Conservation (phyloP, 2,329 filamentous ascomycete genomes). For the Phyllosticta capitalensis region DNA sequence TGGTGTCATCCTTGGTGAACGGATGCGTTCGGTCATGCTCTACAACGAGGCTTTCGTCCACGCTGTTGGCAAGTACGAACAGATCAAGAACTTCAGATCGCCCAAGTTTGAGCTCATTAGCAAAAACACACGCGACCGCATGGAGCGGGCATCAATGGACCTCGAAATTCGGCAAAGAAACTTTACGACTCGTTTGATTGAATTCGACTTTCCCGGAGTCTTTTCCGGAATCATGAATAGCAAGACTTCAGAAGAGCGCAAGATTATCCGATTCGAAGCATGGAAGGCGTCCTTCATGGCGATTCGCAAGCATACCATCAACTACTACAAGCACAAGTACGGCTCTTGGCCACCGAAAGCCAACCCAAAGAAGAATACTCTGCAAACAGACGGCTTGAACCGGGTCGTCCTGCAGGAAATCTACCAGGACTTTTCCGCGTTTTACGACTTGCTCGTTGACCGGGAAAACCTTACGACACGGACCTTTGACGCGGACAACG, state of each 20-base stretch:
- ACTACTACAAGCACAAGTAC: slow-evolving; percentile 58
- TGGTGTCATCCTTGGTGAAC: slow-evolving; percentile 78
- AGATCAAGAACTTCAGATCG: slow-evolving; percentile 59
- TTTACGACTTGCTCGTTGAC: slow-evolving; percentile 86
- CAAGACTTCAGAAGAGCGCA: slow-evolving; percentile 66
- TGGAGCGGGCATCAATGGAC: slow-evolving; percentile 75
- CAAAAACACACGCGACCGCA: slow-evolving; percentile 60
- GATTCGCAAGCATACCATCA: slow-evolving; percentile 64
- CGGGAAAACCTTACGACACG: slow-evolving; percentile 68
- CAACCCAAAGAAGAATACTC: slow-evolving; percentile 81
- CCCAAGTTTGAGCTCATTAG: slow-evolving; percentile 64
- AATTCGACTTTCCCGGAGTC: slow-evolving; percentile 84
- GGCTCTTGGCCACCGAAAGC: slow-evolving; percentile 87
- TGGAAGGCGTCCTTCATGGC: slow-evolving; percentile 70
- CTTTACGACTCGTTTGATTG: slow-evolving; percentile 63
- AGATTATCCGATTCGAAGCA: slow-evolving; percentile 68
- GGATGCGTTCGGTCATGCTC: slow-evolving; percentile 68
- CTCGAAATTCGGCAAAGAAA: slow-evolving; percentile 62
- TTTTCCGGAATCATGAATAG: slow-evolving; percentile 85
- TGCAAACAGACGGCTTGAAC: slow-evolving; percentile 79
- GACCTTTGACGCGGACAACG: slow-evolving; percentile 55
- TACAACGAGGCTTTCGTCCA: slow-evolving; percentile 92
- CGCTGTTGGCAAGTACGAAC: slow-evolving; percentile 72
- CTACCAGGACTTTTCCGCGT: slow-evolving; percentile 73
- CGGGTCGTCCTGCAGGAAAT: slow-evolving; percentile 70